Percentiles rank a stretch among this genome's conserved stretches.
Conservation (phyloP, 179 eudicot species). For the Silene noctiflora region DNA sequence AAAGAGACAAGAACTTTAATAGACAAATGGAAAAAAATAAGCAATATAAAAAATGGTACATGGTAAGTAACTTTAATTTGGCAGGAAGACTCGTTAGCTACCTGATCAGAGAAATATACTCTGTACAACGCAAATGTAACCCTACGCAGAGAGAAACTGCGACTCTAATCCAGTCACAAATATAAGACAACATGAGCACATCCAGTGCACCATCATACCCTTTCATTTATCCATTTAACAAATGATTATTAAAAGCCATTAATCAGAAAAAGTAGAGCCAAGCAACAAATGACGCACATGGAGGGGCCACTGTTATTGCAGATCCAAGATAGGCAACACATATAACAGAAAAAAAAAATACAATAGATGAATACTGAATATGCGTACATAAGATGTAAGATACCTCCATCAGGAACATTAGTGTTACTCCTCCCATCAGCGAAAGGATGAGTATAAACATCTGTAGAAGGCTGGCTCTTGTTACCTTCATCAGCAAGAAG, state of each 20-base stretch:
- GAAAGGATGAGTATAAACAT: constrained; percentile 14
- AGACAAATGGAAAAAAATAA: not conserved
- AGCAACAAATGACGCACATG: not conserved
- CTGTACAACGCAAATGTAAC: not conserved
- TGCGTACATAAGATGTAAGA: not conserved
- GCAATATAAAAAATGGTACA: too few species aligned
- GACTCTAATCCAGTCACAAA: not conserved
- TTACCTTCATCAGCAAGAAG: constrained; percentile 13
- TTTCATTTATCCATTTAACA: not conserved
- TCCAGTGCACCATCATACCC: not conserved
- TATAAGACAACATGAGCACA: not conserved
- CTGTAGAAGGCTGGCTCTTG: constrained; percentile 18
- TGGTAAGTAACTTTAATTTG: not conserved
- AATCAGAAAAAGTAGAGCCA: not conserved
- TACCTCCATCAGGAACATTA: constrained; percentile 40
- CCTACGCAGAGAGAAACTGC: not conserved
- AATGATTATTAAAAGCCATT: not conserved
- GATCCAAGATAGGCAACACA: too few species aligned
- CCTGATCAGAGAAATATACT: not conserved
- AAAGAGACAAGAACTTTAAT: not conserved
- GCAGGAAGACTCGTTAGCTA: not conserved
- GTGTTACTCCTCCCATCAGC: constrained; percentile 16
- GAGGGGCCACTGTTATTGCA: not conserved
- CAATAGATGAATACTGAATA: not conserved
- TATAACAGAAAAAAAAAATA: not conserved